Base-by-base conservation (phyloP, 179 eudicot species). In the Gypsophila paniculata region DNA sequence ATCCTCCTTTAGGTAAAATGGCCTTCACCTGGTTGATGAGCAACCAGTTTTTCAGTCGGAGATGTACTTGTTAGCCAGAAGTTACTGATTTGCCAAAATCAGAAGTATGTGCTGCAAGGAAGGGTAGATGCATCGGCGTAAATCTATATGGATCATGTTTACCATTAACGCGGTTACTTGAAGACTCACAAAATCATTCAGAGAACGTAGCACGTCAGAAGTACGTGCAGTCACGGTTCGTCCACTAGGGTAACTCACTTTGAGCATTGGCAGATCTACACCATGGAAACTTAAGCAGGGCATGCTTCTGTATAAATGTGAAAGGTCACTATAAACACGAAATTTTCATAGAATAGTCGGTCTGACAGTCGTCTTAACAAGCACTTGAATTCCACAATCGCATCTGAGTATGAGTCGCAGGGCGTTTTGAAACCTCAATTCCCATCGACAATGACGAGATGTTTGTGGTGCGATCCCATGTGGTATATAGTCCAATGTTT, bases 11-110 rank as follows among this genome's bases (percentile, higher is more conserved):
- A 0, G 18, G 48, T 46, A 19, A 23, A 58, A 73, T 39, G 54
- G 44, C 23, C 71, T 26, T 49, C 15, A 68, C 60, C 39, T 29
- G 71, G 71, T 26, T 32, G 23, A 14, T 4, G 34, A 68, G 38
- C 42, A 68, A n/a, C 60, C 44, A 26, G 59, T 15, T 68, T n/a
- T 67, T 32, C 18, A 29, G 21, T 9, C 46, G 46, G 10, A 42
- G 46, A 6, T 1, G 0, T 42, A 42, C 46, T 42, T 25, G 18
- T 10, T 0, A n/a, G 1, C 17, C 11, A 0, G 8, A 38, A 25
- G 17, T 26, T 10, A 25, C 25, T 62, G 61, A 34, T 72, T 14
- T 34, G 13, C 68, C n/a, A 44, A 61, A 49, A 19, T 18, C 61
- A 61, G 34, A 18, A 7, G 19, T 18, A 52, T 70, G 12, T 14